Conservation (phyloP, 2,329 filamentous ascomycete genomes). For the Pyrenochaeta sp. region DNA sequence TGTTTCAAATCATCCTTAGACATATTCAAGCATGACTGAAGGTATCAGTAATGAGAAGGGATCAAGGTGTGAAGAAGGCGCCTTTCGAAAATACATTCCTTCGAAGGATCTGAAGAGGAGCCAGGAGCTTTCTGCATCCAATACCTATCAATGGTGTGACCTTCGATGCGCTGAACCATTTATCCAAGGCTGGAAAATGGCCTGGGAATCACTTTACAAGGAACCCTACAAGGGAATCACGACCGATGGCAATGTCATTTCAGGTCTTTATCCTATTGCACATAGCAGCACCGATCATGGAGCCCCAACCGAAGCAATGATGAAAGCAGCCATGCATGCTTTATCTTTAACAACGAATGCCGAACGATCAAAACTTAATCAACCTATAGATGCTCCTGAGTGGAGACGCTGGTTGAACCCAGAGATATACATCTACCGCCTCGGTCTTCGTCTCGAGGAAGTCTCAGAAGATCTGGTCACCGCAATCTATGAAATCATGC, state of each 20-base stretch:
- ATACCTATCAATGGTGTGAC: neutral
- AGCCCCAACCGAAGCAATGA: conserved; percentile 64
- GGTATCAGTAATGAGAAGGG: too few relatives aligned
- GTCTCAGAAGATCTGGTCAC: conserved; percentile 60
- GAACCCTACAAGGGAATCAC: conserved; percentile 75
- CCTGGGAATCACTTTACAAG: conserved; percentile 43
- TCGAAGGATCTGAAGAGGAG: neutral
- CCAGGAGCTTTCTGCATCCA: neutral
- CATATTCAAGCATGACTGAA: too few relatives aligned
- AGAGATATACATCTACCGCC: conserved; percentile 72
- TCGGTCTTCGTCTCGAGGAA: conserved; percentile 74
- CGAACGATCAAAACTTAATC: neutral
- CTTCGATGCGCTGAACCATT: neutral
- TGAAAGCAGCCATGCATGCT: conserved; percentile 54
- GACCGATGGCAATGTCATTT: conserved; percentile 63
- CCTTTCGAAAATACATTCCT: neutral
- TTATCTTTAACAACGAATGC: conserved; percentile 45
- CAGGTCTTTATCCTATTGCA: too few relatives aligned
- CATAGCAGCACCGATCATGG: conserved; percentile 63
- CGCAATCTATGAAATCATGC: conserved; percentile 60
- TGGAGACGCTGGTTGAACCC: conserved; percentile 76
- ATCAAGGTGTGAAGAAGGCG: neutral
- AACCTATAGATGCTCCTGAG: conserved; percentile 67
- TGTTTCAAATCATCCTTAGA: too few relatives aligned
- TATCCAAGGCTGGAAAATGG: neutral